phyloP scores from a whole-genome alignment of 1,284 basidiomycete species.

The Leucoagaricus sp. region DNA sequence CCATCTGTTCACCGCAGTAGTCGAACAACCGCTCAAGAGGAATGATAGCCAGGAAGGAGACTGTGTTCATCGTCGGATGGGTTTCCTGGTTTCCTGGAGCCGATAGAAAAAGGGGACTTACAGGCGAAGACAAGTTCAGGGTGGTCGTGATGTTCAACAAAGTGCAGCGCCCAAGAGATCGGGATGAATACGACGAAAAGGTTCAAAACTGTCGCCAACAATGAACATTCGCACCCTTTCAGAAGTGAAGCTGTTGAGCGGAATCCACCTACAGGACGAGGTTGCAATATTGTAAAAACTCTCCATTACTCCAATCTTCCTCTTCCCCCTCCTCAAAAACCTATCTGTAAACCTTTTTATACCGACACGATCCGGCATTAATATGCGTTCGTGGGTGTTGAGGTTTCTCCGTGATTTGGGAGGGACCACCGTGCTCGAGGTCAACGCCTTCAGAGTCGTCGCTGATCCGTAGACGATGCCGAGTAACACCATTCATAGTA shows the following conservation, averaged over 20 bases:
- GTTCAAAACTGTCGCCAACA: conserved; percentile 70
- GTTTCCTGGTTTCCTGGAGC: neutral
- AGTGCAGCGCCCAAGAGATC: conserved; percentile 64
- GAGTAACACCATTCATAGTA: neutral
- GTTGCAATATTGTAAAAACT: conserved; percentile 48
- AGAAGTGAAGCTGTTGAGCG: no score
- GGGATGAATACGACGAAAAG: conserved; percentile 63
- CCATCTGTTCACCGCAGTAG: conserved; percentile 64
- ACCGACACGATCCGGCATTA: conserved; percentile 14
- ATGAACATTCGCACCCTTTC: no score
- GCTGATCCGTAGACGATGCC: conserved; percentile 3
- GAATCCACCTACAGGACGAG: conserved; percentile 53
- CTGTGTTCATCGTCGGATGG: conserved; percentile 32
- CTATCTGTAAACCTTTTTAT: conserved; percentile 43
- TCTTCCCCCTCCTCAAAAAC: conserved; percentile 52
- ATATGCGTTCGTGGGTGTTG: conserved; percentile 2
- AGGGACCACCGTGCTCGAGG: neutral
- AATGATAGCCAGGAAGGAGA: conserved; percentile 59
- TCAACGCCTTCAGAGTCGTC: neutral
- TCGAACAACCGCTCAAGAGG: conserved; percentile 60
- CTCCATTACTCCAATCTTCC: conserved; percentile 43
- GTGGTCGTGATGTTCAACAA: conserved; percentile 32
- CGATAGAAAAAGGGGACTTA: conserved; percentile 19
- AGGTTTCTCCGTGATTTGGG: neutral
- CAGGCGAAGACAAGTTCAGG: conserved; percentile 42